Base-by-base conservation (phyloP, 805 yeast species). In the Yarrowia divulgata region DNA sequence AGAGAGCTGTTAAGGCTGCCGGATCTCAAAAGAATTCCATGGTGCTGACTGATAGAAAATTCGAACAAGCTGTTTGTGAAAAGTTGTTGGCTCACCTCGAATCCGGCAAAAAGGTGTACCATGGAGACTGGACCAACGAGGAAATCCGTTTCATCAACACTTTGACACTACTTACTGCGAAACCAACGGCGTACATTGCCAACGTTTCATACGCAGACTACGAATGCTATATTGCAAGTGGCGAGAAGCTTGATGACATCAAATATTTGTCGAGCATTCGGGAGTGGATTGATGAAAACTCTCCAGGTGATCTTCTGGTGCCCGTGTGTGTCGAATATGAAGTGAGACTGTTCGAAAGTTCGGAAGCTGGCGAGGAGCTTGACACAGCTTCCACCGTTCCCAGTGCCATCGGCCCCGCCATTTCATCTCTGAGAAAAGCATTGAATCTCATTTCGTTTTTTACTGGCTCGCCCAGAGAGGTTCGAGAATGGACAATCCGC, bases 401-500 rank as follows among this genome's bases (percentile, higher is more conserved):
- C 69, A 70, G 18, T 16, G 42, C 50, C 43, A 66, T 84, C 89
- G 46, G 87, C 88, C 10, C 80, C 91, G 63, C 89, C 55, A 88
- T 91, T 48, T 77, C 80, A 18, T 82, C 85, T 70, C 89, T 92
- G 90, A 85, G 96, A 76, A 78, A 81, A 70, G 84, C 86, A 70
- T 81, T 93, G 70, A 86, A 88, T 67, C 81, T 93, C 76, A 90
- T 91, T 29, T 90, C 96, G 49, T 93, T 86, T 78, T 93, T 89
- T 80, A 93, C 98, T 0, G 90, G 96, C 76, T 97, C 97, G 37
- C 88, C 88, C 34, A 82, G 84, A 66, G 97, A 93, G 79, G 93
- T 90, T 10, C 82, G 94, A 75, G 97, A 93, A 77, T 93, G 98
- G 98, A 90, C 93, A 18, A 83, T 93, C 68, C 84, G 93, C 76